Base-by-base conservation (phyloP, 148 eudicot species). In the Nepenthes gracilis region DNA sequence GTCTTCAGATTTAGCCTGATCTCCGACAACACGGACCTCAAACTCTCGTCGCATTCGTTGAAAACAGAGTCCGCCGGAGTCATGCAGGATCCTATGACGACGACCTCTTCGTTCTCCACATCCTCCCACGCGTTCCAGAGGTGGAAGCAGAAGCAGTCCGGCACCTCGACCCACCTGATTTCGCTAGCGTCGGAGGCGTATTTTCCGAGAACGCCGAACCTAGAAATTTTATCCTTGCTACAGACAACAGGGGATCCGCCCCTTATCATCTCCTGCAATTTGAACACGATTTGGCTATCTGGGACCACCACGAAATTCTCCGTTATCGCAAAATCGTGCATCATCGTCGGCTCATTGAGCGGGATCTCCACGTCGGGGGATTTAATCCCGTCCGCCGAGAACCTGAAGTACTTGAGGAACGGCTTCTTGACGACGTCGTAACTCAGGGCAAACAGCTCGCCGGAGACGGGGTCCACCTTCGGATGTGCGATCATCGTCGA, bases 41-140 rank as follows among this genome's bases (percentile, higher is more conserved):
- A 54, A 4, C 72, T 78, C 66, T 84, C 86, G 34, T 86, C 90
- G 9, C 79, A 72, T 54, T 90, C 97, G 63, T 90, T 90, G 74
- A 90, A 90, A 36, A 90, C 82, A 0, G 97, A 90, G 71, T 90
- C 97, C 0, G 97, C 72, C 0, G 97, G 97, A 12, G 97, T 90
- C 97, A 90, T 90, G 47, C 97, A 90, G 2, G 95, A 86, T 3
- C 97, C 97, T 14, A 90, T 84, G 9, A 90, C 97, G 1, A 90
- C 95, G 1, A 90, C 57, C 59, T 90, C 97, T 7, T 90, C 86
- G 36, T 73, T 71, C 6, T 86, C 95, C 0, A 81, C 78, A 43
- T 90, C 94, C 56, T 90, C 97, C 97, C 97, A 90, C 3, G 97
- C 84, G 35, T 90, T 90, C 95, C 97, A 90, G 2, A 90, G 77